Evolutionary conservation across 2,329 filamentous ascomycete species (phyloP), one percentile per base, ranked within the genome.

Genomic region (Gaeumannomyces tritici): DNA sequence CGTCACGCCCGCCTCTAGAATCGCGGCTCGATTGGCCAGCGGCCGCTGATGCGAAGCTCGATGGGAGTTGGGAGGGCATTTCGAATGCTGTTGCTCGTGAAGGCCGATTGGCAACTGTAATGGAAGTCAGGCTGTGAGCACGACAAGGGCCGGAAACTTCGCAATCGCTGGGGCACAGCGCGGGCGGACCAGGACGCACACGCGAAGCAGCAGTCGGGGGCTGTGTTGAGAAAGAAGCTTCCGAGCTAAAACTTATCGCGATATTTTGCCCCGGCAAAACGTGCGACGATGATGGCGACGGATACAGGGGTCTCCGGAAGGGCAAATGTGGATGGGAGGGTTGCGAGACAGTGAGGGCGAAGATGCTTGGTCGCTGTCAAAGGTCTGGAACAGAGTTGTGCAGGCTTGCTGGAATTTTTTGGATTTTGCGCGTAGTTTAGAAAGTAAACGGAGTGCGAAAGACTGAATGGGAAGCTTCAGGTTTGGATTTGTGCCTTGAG

Each of bases 41-140:
- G 69, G 89, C 89, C 70, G 89, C 89, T 73, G 89, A 91, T 74
- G 89, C 89, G 78, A 93, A 93, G 81, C 88, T 92, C 70, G 89
- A 91, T 70, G 89, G 87, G 75, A 91, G 83, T 79, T 89, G 87
- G 74, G 87, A 85, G 79, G 88, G 84, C 89, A 91, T 75, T 68
- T 68, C 68, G 72, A 68, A 67, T 68, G 62, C 61, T 26, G 61
- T 55, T 59, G 55, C 55, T 63, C 54, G 61, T 60, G 61, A 57
- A 55, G 21, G 56, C 54, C 60, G 31, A 61, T 61, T 54, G 60
- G 60, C 42, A 51, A 61, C 60, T 61, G 29, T 15, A n/a, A 26
- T 6, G 54, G 24, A n/a, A 21, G 60, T 12, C 21, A 8, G 29
- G 31, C 3, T 18, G 29, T 21, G 31, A 33, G 26, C 35, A 33